Base-by-base conservation (phyloP, 129 eudicot genomes). In the Heracleum sosnowskyi region DNA sequence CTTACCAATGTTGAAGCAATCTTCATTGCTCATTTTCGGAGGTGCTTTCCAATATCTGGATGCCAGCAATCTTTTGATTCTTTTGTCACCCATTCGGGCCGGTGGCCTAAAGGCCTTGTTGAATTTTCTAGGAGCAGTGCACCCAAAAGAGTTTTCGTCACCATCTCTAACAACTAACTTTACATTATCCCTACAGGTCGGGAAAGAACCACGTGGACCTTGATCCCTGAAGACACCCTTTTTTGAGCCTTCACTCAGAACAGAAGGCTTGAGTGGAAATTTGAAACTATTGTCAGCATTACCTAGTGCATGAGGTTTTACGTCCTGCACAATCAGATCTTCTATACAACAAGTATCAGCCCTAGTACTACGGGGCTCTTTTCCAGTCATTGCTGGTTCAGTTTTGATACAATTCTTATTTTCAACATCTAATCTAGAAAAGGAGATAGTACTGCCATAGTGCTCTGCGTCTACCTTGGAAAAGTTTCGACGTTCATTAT, bases 131-230 rank as follows among this genome's bases (percentile, higher is more conserved):
- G 86, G 88, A 45, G 85, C 88, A 77, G 79, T 84, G 83, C 90
- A 85, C 89, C 84, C 87, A 57, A 81, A 89, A 82, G 87, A 91
- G 70, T 89, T 94, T 87, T 91, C 98, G 88, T 88, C 98, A 88
- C 91, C 92, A 87, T 95, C 98, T 88, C 90, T 90, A 88, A 62
- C 68, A 82, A 82, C 98, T 95, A 95, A 86, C 77, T 90, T 87
- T 87, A 90, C 92, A 89, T 86, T 84, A 73, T 88, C 88, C 85
- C 83, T 68, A 77, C 66, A 74, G 63, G 62, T 82, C 45, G 88
- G 86, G 81, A 83, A 80, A 33, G 87, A 83, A 85, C 90, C 83
- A 83, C 85, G 64, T 73, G 88, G 73, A 77, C 55, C 40, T 18
- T 73, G 90, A 62, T 83, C 89, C 79, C 66, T 72, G 35, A n/a